These are phyloP conservation scores for Cladophialophora psammophila DNA, from an alignment of 2,329 filamentous ascomycete genomes.

Conservation along the genomic window DNA sequence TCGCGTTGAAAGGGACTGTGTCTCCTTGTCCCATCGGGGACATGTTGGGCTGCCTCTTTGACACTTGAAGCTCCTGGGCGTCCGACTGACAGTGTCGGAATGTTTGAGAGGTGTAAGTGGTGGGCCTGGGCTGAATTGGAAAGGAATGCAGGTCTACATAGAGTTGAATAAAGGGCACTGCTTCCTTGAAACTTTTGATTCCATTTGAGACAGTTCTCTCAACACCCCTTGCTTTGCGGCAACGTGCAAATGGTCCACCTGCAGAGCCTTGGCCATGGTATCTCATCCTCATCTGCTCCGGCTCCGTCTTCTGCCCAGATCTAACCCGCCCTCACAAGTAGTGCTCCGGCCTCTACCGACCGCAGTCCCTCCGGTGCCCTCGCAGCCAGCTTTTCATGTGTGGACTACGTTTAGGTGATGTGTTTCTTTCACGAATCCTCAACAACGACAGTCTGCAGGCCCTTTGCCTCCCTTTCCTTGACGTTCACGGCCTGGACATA, in stretches of 20 bases:
- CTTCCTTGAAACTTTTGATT: not conserved
- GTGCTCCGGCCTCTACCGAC: too few species aligned
- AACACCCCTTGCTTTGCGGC: not conserved
- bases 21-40: conserved; percentile 13
- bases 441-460: conserved; percentile 89
- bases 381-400: not conserved
- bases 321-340: too few species aligned
- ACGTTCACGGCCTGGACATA: conserved; percentile 99
- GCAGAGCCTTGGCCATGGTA: too few species aligned
- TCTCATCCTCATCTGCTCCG: too few species aligned
- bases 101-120: not conserved
- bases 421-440: conserved; percentile 61
- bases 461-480: conserved; percentile 86
- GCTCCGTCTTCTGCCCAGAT: too few species aligned
- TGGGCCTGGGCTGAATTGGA: not conserved
- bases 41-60: conserved; percentile 12
- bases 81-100: not conserved
- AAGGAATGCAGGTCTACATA: not conserved
- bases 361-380: too few species aligned
- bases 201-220: not conserved
- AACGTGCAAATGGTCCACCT: not conserved
- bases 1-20: not conserved
- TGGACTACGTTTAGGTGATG: not conserved
- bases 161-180: not conserved
- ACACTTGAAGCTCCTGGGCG: not conserved